Percentiles rank a stretch among this genome's conserved stretches.
phyloP scores from a whole-genome alignment of 768 basidiomycete species.

The Scleroderma bovista region DNA sequence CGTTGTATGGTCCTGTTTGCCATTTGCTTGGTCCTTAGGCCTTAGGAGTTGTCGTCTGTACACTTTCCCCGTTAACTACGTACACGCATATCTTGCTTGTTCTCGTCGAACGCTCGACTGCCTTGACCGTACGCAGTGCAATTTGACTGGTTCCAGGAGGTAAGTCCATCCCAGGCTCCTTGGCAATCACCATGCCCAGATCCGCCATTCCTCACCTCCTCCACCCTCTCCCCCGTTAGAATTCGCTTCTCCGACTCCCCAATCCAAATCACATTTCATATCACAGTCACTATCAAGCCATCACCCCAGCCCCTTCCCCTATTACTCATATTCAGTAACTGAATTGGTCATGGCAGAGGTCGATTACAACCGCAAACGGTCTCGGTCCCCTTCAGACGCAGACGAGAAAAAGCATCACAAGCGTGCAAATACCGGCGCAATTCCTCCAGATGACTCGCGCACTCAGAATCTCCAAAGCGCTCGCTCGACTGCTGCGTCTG shows the following conservation, averaged over 20 bases:
- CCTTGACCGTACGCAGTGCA: too few species aligned
- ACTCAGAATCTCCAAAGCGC: constrained; percentile 42
- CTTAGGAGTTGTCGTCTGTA: constrained; percentile 1
- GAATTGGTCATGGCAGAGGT: constrained; percentile 80
- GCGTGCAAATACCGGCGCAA: constrained; percentile 76
- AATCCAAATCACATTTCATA: constrained; percentile 35
- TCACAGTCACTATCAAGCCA: constrained; percentile 40
- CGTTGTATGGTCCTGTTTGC: constrained; percentile 4
- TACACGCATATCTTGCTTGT: background rate
- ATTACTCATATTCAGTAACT: constrained; percentile 36
- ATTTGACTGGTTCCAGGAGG: too few species aligned
- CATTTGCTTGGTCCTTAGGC: background rate
- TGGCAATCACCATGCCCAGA: constrained; percentile 48
- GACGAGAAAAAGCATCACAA: constrained; percentile 78
- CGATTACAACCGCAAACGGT: constrained; percentile 80
- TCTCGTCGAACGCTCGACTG: too few species aligned
- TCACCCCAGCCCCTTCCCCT: constrained; percentile 34
- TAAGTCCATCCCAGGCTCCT: constrained; percentile 30
- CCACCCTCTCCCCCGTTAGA: constrained; percentile 51
- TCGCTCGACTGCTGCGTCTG: constrained; percentile 34
- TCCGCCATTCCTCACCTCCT: constrained; percentile 52
- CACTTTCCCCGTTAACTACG: background rate
- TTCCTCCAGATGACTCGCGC: constrained; percentile 57
- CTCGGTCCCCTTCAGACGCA: constrained; percentile 78
- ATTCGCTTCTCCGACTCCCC: constrained; percentile 33